phyloP scores from a whole-genome alignment of 169 alveolate genomes.

The Eimeria sp. region DNA sequence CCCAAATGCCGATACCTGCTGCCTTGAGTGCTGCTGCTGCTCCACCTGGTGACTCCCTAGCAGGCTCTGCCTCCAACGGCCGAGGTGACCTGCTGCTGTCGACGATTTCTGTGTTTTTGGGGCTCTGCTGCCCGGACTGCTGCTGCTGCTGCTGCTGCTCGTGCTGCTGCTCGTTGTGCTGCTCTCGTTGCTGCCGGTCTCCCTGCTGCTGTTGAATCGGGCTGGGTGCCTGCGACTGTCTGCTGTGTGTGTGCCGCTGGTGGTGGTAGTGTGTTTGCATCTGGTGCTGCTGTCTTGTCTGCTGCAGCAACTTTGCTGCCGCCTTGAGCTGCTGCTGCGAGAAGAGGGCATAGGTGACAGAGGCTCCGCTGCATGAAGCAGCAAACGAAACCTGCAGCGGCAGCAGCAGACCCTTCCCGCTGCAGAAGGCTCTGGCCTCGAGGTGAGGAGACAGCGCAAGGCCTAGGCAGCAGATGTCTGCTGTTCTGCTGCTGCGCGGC shows the following conservation, averaged over 20 bases:
- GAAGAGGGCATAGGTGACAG: constrained; percentile 35
- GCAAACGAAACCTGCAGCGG: constrained; percentile 43
- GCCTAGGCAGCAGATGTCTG: constrained; percentile 20
- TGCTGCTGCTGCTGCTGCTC: neutral
- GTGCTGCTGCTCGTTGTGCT: constrained; percentile 1
- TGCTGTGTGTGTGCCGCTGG: neutral
- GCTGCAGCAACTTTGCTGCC: constrained; percentile 29
- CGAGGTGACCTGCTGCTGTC: neutral
- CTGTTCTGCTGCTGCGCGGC: neutral
- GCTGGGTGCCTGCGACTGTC: neutral
- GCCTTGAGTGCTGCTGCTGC: constrained; percentile 10
- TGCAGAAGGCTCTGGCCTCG: constrained; percentile 26
- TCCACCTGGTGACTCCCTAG: neutral
- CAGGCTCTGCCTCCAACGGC: neutral
- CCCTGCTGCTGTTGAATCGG: neutral
- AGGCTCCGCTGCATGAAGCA: constrained; percentile 48
- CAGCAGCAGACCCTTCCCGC: constrained; percentile 42
- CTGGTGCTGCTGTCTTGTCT: neutral
- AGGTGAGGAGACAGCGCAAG: neutral
- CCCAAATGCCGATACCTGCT: constrained; percentile 34
- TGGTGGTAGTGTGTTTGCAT: neutral
- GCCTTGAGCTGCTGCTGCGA: constrained; percentile 45
- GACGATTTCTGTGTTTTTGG: neutral
- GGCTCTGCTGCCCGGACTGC: neutral
- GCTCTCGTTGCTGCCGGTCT: neutral